Conservation (phyloP, 1,139 yeast species). For the Taphrina pruni region DNA sequence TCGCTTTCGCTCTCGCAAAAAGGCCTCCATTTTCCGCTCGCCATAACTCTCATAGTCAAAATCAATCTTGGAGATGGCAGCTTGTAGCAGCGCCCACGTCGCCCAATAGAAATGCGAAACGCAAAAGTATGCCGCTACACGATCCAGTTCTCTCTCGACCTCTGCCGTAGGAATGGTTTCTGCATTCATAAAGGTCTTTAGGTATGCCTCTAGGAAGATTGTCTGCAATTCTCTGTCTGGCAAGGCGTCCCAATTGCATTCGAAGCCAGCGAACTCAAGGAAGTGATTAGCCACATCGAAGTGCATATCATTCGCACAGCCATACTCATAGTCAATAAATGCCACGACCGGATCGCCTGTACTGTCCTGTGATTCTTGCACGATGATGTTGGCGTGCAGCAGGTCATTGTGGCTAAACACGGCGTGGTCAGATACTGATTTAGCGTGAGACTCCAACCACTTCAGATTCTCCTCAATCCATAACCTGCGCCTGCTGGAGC, state of each 20-base stretch:
- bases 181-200: constrained; percentile 3
- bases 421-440: constrained; percentile 14
- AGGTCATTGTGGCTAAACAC: constrained; percentile 41
- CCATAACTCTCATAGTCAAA: constrained; percentile 63
- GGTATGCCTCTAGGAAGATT: constrained; percentile 23
- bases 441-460: constrained; percentile 21
- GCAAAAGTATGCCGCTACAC: constrained; percentile 17
- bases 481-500: constrained; percentile 5
- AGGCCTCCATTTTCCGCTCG: constrained; percentile 29
- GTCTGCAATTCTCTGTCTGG: constrained; percentile 21
- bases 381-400: constrained; percentile 36
- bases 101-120: constrained; percentile 53
- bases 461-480: constrained; percentile 19
- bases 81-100: constrained; percentile 80
- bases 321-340: constrained; percentile 81
- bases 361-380: constrained; percentile 46
- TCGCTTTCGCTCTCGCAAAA: constrained; percentile 6
- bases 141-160: neutral
- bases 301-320: constrained; percentile 79
- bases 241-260: constrained; percentile 58
- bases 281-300: constrained; percentile 86
- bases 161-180: constrained; percentile 10
- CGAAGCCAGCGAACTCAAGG: constrained; percentile 87
- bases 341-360: constrained; percentile 51
- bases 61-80: constrained; percentile 71